phyloP scores from a whole-genome alignment of 2,329 filamentous ascomycete species.

The Blastomyces percursus region DNA sequence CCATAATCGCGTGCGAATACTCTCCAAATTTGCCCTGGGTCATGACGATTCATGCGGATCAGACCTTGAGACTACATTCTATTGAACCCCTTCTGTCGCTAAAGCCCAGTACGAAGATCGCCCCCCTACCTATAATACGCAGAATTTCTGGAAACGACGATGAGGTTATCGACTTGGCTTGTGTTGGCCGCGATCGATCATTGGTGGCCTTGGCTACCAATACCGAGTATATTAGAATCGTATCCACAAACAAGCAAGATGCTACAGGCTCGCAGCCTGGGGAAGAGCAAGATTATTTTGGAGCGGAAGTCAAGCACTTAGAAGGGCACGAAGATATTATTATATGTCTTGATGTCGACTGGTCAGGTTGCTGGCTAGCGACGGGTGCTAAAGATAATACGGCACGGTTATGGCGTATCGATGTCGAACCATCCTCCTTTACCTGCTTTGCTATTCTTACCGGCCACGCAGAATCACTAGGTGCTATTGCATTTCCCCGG shows the following conservation, averaged over 20 bases:
- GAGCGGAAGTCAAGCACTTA: constrained; percentile 74
- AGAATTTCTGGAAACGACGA: constrained; percentile 94
- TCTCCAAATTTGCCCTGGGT: constrained; percentile 56
- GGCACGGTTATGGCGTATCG: constrained; percentile 79
- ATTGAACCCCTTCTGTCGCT: constrained; percentile 28
- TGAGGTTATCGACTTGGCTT: constrained; percentile 90
- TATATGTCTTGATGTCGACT: constrained; percentile 86
- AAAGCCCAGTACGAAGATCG: constrained; percentile 38
- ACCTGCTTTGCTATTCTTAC: constrained; percentile 73
- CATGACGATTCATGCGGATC: constrained; percentile 76
- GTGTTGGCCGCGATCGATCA: constrained; percentile 68
- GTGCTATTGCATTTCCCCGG: constrained; percentile 75
- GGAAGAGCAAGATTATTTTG: constrained; percentile 55
- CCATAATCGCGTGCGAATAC: constrained; percentile 62
- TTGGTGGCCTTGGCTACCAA: constrained; percentile 87
- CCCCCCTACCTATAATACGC: constrained; percentile 52
- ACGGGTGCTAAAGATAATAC: constrained; percentile 97
- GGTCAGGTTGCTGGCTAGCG: constrained; percentile 93
- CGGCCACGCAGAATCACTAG: constrained; percentile 87
- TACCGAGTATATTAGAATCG: constrained; percentile 79
- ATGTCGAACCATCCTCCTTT: constrained; percentile 62
- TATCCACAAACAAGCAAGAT: constrained; percentile 44
- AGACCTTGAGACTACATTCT: constrained; percentile 70
- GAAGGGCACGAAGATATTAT: constrained; percentile 93
- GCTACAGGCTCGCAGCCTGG: constrained; percentile 22